A percentile compares a stretch with the other conserved stretches of the same genome.
Evolutionary conservation across 1,284 basidiomycete species (phyloP).

Genomic region (Chondrostereum purpureum): DNA sequence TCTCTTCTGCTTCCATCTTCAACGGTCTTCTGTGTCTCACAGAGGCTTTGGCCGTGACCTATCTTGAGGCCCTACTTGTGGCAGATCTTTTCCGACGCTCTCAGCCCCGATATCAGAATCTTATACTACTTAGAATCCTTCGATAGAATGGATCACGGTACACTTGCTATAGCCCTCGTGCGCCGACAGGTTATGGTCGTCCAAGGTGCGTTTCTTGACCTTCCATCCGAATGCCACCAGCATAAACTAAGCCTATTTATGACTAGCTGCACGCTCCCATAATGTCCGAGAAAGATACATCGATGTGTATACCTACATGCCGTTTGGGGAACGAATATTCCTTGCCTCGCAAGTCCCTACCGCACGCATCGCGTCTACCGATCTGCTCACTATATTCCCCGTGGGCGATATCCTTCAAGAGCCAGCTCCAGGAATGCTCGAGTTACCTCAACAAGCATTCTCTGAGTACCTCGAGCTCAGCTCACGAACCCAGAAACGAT

Average conservation of each 20-base stretch:
- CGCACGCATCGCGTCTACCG: slow-evolving; percentile 50
- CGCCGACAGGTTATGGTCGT: slow-evolving; percentile 59
- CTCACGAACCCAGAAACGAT: slow-evolving; percentile 39
- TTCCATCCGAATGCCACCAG: slow-evolving; percentile 4
- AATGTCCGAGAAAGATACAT: slow-evolving; percentile 44
- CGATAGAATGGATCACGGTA: slow-evolving; percentile 46
- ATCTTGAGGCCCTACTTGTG: no score
- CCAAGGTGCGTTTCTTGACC: slow-evolving; percentile 40
- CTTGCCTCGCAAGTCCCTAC: slow-evolving; percentile 47
- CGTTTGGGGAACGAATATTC: slow-evolving; percentile 57
- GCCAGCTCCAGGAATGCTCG: slow-evolving; percentile 47
- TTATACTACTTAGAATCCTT: not conserved
- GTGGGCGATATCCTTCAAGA: slow-evolving; percentile 27
- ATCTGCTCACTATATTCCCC: slow-evolving; percentile 53
- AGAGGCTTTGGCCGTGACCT: no score
- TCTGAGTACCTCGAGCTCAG: slow-evolving; percentile 46
- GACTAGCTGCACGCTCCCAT: slow-evolving; percentile 47
- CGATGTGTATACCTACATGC: slow-evolving; percentile 56
- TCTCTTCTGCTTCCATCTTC: no score
- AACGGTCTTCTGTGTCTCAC: no score
- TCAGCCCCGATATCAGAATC: no score
- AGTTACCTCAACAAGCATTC: slow-evolving; percentile 50
- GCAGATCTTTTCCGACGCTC: no score
- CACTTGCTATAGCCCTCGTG: slow-evolving; percentile 58
- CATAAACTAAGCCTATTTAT: slow-evolving; percentile 6